phyloP scores from a whole-genome alignment of 192 early-diverging fungal species.

The Coemansia sp. region DNA sequence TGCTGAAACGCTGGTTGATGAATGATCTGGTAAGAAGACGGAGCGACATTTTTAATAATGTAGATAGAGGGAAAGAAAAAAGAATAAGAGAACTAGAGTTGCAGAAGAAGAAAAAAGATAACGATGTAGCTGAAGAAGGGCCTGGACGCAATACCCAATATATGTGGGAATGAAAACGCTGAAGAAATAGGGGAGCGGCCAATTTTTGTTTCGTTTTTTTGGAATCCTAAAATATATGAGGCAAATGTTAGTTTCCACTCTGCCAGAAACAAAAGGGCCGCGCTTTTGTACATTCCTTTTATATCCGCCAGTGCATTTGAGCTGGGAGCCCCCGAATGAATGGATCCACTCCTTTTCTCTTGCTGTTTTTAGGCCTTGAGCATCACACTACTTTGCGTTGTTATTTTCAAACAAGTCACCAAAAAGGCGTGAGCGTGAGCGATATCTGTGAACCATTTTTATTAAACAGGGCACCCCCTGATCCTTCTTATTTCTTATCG shows the following conservation, averaged over 20 bases:
- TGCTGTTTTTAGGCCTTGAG: too few species aligned
- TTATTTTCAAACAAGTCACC: too few species aligned
- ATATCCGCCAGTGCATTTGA: not conserved
- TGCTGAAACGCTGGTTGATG: constrained; percentile 30
- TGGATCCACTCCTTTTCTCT: too few species aligned
- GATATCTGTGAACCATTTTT: too few species aligned
- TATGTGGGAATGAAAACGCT: not conserved
- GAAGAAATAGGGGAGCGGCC: not conserved
- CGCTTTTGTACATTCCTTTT: not conserved
- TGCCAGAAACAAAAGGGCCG: constrained; percentile 4
- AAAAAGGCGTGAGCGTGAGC: too few species aligned
- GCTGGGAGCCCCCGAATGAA: too few species aligned
- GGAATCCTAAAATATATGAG: not conserved
- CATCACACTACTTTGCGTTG: too few species aligned
- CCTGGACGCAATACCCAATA: constrained; percentile 8
- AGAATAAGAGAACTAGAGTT: not conserved
- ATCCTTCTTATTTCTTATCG: too few species aligned
- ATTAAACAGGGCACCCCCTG: too few species aligned
- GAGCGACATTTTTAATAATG: constrained; percentile 21
- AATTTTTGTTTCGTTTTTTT: not conserved
- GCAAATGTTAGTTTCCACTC: not conserved
- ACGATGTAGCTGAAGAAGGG: too few species aligned
- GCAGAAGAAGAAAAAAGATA: constrained; percentile 1
- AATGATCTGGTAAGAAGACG: constrained; percentile 34
- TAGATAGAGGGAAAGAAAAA: not conserved